Conservation (phyloP, 768 basidiomycete genomes). For the Terana coerulea region DNA sequence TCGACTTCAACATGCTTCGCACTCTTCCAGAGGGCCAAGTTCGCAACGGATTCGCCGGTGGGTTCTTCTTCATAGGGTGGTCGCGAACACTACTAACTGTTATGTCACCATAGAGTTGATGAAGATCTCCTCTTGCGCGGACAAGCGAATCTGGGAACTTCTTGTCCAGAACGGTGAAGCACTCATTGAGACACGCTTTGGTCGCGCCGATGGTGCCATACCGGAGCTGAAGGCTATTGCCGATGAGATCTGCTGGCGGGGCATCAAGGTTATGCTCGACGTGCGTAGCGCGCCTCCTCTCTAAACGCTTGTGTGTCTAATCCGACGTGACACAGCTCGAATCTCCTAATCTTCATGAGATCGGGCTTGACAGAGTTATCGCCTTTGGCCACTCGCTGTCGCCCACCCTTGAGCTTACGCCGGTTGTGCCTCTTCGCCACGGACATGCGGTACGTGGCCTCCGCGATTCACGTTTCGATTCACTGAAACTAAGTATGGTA, state of each 20-base stretch:
- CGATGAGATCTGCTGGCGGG: slow-evolving; percentile 18
- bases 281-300: slow-evolving; percentile 1
- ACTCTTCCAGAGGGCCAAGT: slow-evolving; percentile 16
- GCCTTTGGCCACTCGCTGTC: slow-evolving; percentile 16
- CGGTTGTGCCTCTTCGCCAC: slow-evolving; percentile 15
- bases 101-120: slow-evolving; percentile 10
- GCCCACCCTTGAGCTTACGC: slow-evolving; percentile 15
- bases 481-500: too few species aligned
- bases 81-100: background rate
- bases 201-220: slow-evolving; percentile 11
- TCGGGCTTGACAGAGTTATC: slow-evolving; percentile 15
- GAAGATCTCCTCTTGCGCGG: slow-evolving; percentile 19
- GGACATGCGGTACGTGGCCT: slow-evolving; percentile 12
- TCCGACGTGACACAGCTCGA: slow-evolving; percentile 9
- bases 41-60: slow-evolving; percentile 17
- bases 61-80: background rate
- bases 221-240: slow-evolving; percentile 15
- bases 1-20: slow-evolving; percentile 19
- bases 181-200: slow-evolving; percentile 14
- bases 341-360: slow-evolving; percentile 14
- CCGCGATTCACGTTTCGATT: background rate
- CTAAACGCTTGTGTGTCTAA: background rate
- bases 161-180: slow-evolving; percentile 14
- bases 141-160: slow-evolving; percentile 17
- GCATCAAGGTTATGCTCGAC: slow-evolving; percentile 19